Evolutionary conservation across 345 rosid species (phyloP), one percentile per base, ranked within the genome.

Genomic region (Camelina laxa): DNA sequence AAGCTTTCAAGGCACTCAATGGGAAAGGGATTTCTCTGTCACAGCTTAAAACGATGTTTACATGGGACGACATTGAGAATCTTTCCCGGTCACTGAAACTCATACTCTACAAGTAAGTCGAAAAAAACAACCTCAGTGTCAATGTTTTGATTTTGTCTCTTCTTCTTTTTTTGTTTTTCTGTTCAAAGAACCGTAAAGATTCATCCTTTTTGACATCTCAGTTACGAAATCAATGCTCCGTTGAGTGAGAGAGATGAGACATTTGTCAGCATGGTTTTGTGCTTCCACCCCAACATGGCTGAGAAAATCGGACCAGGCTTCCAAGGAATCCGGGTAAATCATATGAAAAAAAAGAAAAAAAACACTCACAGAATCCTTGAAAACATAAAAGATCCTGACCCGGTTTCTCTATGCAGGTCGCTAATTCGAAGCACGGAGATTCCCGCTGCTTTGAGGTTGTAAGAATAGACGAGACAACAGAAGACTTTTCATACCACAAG

Each of bases 401-500:
- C 11, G 15, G 36, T 67, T 72, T 66, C 3, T 27, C 60, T 44
- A 39, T 54, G 9, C 84, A 95, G 99, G 96, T 95, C 9, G 86
- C 83, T 70, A 91, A 84, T 68, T 89, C 93, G 4, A 73, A 83
- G 66, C 75, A 85, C 31, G 67, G 83, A 70, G 72, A 80, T 21
- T 48, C 92, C 0, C 92, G 91, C 2, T 95, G 99, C 83, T 92
- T 95, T 62, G 80, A 82, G 19, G 72, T 92, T 72, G 86, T 84
- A 24, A 86, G 97, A 81, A 67, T 54, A 13, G 98, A 95, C 7
- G 97, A 90, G 17, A 84, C 96, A 33, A 27, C 50, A 0, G 98
- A 89, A 79, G 98, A 90, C 72, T 95, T 95, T 78, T 95, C 98
- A 0, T 95, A 92, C 63, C 97, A 67, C 57, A 95, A 92, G 66